Conservation (phyloP, 164 flowering plant species). For the Liriodendron chinense region DNA sequence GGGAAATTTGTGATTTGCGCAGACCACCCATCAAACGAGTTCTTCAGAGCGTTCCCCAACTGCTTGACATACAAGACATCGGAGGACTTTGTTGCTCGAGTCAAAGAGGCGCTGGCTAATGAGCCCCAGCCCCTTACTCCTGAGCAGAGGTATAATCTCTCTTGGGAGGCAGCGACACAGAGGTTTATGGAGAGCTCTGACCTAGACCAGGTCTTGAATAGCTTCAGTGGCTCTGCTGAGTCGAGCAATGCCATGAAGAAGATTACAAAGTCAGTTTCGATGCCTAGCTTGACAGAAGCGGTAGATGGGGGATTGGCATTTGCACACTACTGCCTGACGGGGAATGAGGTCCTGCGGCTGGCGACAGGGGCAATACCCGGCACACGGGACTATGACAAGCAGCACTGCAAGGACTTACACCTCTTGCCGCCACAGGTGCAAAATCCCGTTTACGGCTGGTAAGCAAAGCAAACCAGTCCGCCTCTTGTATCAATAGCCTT, state of each 20-base stretch:
- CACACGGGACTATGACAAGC: slow-evolving; percentile 69
- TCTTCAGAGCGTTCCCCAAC: slow-evolving; percentile 90
- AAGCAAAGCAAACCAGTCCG: neutral
- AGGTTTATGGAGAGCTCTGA: slow-evolving; percentile 88
- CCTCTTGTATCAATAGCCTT: neutral
- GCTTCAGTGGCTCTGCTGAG: slow-evolving; percentile 16
- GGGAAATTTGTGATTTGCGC: slow-evolving; percentile 98
- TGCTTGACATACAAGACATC: slow-evolving; percentile 92
- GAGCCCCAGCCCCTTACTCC: slow-evolving; percentile 70
- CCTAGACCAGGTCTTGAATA: slow-evolving; percentile 55
- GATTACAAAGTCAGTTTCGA: slow-evolving; percentile 44
- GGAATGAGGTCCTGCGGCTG: slow-evolving; percentile 74
- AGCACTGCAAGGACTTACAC: slow-evolving; percentile 78
- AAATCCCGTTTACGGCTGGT: slow-evolving; percentile 93
- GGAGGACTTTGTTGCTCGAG: slow-evolving; percentile 83
- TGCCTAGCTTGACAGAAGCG: slow-evolving; percentile 62
- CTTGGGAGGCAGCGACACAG: slow-evolving; percentile 99
- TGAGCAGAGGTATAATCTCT: slow-evolving; percentile 74
- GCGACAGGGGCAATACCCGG: slow-evolving; percentile 90
- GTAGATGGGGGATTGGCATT: slow-evolving; percentile 92
- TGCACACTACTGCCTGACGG: slow-evolving; percentile 81
- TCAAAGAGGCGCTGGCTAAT: slow-evolving; percentile 75
- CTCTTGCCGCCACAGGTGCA: slow-evolving; percentile 89
- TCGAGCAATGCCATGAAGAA: slow-evolving; percentile 17
- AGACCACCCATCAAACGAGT: slow-evolving; percentile 94